Conservation (phyloP, 345 rosid species). For the Linum tenue region DNA sequence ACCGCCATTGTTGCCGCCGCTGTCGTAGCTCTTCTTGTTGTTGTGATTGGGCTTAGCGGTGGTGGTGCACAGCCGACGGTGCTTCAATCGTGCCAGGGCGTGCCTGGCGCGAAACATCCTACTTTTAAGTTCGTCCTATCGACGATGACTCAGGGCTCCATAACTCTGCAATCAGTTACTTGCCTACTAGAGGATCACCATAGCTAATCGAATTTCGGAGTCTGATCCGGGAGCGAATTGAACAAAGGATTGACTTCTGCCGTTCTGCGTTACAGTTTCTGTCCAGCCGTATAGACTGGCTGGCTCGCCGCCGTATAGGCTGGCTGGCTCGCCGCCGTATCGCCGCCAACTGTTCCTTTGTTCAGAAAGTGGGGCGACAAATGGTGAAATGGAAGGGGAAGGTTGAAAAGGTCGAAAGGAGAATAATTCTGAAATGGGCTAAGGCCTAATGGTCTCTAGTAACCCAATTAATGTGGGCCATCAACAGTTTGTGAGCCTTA, state of each 20-base stretch:
- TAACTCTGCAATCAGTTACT: neutral
- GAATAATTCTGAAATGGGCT: too few relatives aligned
- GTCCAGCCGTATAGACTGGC: neutral
- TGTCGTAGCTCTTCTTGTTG: conserved; percentile 15
- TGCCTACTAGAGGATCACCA: neutral
- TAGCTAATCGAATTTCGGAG: neutral
- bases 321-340: too few relatives aligned
- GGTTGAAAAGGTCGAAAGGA: conserved; percentile 6
- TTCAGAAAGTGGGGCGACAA: neutral
- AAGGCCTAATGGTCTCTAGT: too few relatives aligned
- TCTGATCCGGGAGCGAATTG: neutral
- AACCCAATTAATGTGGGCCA: too few relatives aligned
- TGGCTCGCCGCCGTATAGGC: neutral
- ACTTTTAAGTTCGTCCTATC: neutral
- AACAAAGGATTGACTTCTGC: neutral
- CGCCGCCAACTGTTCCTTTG: too few relatives aligned
- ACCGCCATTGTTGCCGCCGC: conserved; percentile 20
- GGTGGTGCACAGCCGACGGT: neutral
- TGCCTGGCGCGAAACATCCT: neutral
- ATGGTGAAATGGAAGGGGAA: conserved; percentile 12
- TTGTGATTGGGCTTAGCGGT: neutral
- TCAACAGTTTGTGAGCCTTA: too few relatives aligned
- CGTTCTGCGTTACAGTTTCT: neutral
- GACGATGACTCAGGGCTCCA: neutral
- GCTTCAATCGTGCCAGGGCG: neutral